Evolutionary conservation across 108 stramenopile species (phyloP), one percentile per base, ranked within the genome.

Genomic region (Seminavis robusta): DNA sequence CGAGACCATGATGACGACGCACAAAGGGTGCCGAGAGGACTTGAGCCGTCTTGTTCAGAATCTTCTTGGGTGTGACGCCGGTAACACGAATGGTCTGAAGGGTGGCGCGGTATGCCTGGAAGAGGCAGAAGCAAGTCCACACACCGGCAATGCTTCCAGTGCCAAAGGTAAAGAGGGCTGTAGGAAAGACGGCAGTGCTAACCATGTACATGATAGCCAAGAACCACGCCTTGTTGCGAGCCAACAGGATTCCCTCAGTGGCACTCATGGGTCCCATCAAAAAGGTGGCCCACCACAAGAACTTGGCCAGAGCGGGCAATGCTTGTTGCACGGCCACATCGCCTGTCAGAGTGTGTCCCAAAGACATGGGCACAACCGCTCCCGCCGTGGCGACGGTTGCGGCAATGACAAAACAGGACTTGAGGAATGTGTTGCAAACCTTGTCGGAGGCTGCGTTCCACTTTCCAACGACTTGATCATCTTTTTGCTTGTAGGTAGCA

Each of bases 181-280:
- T 52, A 37, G 79, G 79, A 49, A 80, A 62, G 24, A 77, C 28
- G 11, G 58, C 67, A 33, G 79, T 80, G 36, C 68, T 77, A 2
- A 62, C 33, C 19, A 80, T 33, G 63, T 80, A 80, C 0, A 77
- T 70, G 0, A 59, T 67, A 3, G 75, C 72, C 41, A 80, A 54
- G 37, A 53, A 80, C 38, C 42, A 33, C 43, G 77, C 55, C 33
- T 80, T 68, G 32, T 68, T 69, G 29, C 75, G 41, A 28, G 79
- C 79, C 56, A 80, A 70, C 33, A 80, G 52, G 23, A 76, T 47
- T 9, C 79, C 79, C 43, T 80, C 79, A 20, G 79, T 69, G 4
- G 77, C 79, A 17, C 75, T 75, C 20, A 80, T 75, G 0, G 79
- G 79, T 16, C 75, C 79, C 1, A 75, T 77, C 28, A 80, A 27